These are phyloP conservation scores for Backusella mclennaniae DNA, from an alignment of 192 early-diverging fungal species.

Conservation along the genomic window DNA sequence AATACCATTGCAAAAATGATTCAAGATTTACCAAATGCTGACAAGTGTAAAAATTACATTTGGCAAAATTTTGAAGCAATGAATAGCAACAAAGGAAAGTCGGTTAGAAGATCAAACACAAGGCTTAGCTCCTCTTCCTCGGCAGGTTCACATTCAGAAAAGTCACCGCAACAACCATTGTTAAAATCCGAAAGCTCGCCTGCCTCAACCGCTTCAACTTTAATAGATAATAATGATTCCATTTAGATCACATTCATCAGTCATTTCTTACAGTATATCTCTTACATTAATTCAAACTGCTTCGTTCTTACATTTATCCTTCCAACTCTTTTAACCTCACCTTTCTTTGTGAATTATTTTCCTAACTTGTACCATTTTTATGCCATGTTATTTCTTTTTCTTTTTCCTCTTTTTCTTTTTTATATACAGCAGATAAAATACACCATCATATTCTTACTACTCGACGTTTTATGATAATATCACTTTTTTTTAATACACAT, in stretches of 20 bases:
- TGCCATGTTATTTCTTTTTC: neutral
- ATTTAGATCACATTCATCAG: neutral
- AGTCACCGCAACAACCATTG: neutral
- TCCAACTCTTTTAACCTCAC: neutral
- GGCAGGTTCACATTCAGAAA: slow-evolving; percentile 7
- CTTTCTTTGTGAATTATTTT: neutral
- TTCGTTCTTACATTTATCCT: neutral
- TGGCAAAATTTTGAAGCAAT: slow-evolving; percentile 62
- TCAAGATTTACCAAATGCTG: slow-evolving; percentile 82
- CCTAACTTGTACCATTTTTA: too few relatives aligned
- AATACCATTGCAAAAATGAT: slow-evolving; percentile 86
- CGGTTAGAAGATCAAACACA: slow-evolving; percentile 8
- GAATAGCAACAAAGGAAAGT: slow-evolving; percentile 12
- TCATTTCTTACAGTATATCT: neutral
- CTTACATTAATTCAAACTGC: neutral
- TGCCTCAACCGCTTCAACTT: neutral
- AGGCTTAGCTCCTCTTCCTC: slow-evolving; percentile 14
- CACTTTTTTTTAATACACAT: neutral
- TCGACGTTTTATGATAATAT: neutral
- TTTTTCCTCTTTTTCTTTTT: neutral
- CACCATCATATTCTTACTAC: neutral
- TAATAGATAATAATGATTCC: neutral
- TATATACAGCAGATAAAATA: neutral
- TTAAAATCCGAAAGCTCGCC: neutral
- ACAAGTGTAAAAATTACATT: slow-evolving; percentile 73